Conservation (phyloP, 345 rosid genomes). For the Hypericum perforatum region DNA sequence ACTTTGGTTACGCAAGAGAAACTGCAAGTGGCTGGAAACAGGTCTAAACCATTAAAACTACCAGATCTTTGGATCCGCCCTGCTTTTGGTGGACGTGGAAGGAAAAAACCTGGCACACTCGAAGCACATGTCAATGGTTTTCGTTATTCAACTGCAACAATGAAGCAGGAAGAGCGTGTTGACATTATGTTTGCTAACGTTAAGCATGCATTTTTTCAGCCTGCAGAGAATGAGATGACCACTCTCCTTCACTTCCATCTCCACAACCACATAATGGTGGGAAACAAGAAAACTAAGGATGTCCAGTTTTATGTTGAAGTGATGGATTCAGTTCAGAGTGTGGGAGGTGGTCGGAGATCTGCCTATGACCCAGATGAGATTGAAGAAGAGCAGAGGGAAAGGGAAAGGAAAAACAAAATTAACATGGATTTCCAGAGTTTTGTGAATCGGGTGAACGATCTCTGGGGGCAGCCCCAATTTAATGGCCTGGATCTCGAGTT, state of each 20-base stretch:
- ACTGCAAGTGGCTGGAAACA: slow-evolving; percentile 74
- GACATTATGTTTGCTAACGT: slow-evolving; percentile 76
- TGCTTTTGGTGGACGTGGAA: slow-evolving; percentile 74
- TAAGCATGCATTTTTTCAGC: slow-evolving; percentile 90
- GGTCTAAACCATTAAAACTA: slow-evolving; percentile 75
- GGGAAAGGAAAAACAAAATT: slow-evolving; percentile 74
- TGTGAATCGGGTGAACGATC: slow-evolving; percentile 71
- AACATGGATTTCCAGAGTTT: slow-evolving; percentile 79
- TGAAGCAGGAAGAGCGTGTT: slow-evolving; percentile 63
- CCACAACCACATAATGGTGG: slow-evolving; percentile 96
- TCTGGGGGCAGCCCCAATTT: slow-evolving; percentile 84
- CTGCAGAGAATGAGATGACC: slow-evolving; percentile 92
- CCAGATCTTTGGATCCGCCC: slow-evolving; percentile 88
- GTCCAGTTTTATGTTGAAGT: slow-evolving; percentile 90
- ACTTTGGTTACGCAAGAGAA: slow-evolving; percentile 84
- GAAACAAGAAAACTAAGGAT: slow-evolving; percentile 86
- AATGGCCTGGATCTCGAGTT: slow-evolving; percentile 77
- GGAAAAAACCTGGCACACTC: slow-evolving; percentile 75
- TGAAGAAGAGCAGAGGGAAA: slow-evolving; percentile 88
- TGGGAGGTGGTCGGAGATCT: slow-evolving; percentile 88
- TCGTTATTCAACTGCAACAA: slow-evolving; percentile 54
- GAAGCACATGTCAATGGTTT: slow-evolving; percentile 86
- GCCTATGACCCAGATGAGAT: slow-evolving; percentile 95
- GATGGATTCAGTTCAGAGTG: slow-evolving; percentile 79
- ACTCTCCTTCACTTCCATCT: slow-evolving; percentile 78